Evolutionary conservation across 257 asterid genomes (phyloP).

Genomic region (Leptodermis oblonga): DNA sequence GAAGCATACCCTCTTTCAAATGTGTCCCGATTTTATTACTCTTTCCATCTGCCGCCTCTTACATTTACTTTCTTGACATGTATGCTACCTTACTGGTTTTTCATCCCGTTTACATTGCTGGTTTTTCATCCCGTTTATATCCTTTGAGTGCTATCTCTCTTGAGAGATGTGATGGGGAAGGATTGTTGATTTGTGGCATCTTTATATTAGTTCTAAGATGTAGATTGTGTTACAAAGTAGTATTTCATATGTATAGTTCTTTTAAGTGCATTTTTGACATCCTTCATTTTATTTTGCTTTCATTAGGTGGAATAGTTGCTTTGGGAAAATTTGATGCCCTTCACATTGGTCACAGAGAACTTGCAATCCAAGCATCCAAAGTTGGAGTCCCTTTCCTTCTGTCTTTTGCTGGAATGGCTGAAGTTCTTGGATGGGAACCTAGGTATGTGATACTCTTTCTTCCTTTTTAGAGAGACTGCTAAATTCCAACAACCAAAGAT

Average conservation of each 20-base stretch:
- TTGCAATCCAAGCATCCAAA: constrained; percentile 88
- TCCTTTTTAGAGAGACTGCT: not conserved
- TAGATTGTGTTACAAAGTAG: not conserved
- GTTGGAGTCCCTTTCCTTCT: constrained; percentile 78
- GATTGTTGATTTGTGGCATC: not conserved
- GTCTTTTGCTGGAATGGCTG: constrained; percentile 92
- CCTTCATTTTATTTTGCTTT: constrained; percentile 16
- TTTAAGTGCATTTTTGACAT: not conserved
- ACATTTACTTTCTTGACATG: not conserved
- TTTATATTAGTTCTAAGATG: not conserved
- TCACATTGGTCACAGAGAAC: constrained; percentile 96
- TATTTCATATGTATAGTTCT: not conserved
- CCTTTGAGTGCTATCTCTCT: not conserved
- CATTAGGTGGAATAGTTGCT: constrained; percentile 87
- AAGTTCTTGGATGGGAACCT: constrained; percentile 91
- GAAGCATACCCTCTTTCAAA: not conserved
- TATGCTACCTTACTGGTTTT: not conserved
- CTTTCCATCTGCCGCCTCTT: not conserved
- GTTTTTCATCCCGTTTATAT: no score
- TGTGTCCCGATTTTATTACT: not conserved
- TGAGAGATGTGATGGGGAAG: not conserved
- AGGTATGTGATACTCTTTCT: constrained; percentile 46
- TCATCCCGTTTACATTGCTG: no score
- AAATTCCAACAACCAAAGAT: not conserved
- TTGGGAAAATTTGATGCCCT: constrained; percentile 98